Evolutionary conservation across 2,329 filamentous ascomycete genomes (phyloP), one percentile per base, ranked within the genome.

Genomic region (Nemania serpens): DNA sequence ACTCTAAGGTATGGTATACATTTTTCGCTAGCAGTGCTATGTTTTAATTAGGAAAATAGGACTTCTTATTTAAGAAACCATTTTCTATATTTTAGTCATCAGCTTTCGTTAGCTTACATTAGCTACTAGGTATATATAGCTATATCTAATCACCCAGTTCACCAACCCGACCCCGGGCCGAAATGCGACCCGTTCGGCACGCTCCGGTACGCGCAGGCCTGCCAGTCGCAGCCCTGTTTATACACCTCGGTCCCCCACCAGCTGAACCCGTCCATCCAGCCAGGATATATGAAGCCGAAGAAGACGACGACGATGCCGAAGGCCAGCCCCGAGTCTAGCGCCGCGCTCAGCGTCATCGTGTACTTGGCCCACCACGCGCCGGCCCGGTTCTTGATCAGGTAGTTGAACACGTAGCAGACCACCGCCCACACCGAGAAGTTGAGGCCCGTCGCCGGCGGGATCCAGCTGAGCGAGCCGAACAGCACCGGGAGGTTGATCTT

Each of bases 191-290:
- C 89, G 13, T 86, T 82, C 0, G 81, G 77, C 5, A 95, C 82
- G 0, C 75, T 81, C 57, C 81, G 85, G 71, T 89, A 94, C 1
- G 90, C 77, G 73, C 91, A 95, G 45, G 90, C 91, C 73, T 88
- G 82, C 91, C 91, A 95, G 77, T 95, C 91, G 74, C 91, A 95
- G 18, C 91, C 91, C 74, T 87, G 82, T 75, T 92, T 93, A 73
- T 92, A 93, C 5, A 94, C 83, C 71, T 95, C 90, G 0, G 92
- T 96, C 0, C 92, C 92, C 92, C 91, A 96, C 92, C 91, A 96
- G 58, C 81, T 86, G 71, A 95, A 93, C 29, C 82, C 81, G 41
- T 85, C 82, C 79, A 89, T 89, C 80, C 82, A 85, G 0, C 90
- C 90, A 0, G 91, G 89, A 71, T 93, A 94, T n/a, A 95, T 83